These are phyloP conservation scores for Cornus suecica DNA, from an alignment of 148 eudicot species.

Conservation along the genomic window DNA sequence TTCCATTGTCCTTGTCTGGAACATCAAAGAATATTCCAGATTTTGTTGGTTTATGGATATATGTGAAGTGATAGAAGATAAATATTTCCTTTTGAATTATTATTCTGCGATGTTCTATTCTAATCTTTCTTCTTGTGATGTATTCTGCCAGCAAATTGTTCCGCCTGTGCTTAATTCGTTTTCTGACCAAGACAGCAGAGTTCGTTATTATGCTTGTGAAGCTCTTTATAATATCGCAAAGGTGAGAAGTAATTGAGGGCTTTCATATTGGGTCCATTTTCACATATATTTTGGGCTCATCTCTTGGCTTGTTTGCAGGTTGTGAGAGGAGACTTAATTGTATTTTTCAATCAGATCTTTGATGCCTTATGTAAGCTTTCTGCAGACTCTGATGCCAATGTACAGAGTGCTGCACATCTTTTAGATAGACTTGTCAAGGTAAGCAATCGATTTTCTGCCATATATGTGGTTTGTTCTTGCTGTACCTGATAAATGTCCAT, in stretches of 20 bases:
- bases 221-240: conserved; percentile 97
- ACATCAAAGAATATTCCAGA: not conserved
- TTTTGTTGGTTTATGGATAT: not conserved
- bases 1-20: not conserved
- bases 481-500: conserved; percentile 1
- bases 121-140: conserved; percentile 15
- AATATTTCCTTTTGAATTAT: not conserved
- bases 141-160: conserved; percentile 73
- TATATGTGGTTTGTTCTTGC: not conserved
- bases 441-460: conserved; percentile 2
- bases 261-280: not conserved
- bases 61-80: not conserved
- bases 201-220: conserved; percentile 98
- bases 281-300: conserved; percentile 16
- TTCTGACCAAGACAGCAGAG: conserved; percentile 92
- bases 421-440: conserved; percentile 98
- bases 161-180: conserved; percentile 92
- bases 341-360: conserved; percentile 89
- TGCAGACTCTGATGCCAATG: conserved; percentile 93
- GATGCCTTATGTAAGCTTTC: conserved; percentile 97
- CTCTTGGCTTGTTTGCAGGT: conserved; percentile 59
- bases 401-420: conserved; percentile 99
- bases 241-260: conserved; percentile 39
- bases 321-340: conserved; percentile 95
- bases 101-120: conserved; percentile 6